phyloP scores from a whole-genome alignment of 257 asterid genomes.

The Scutellaria minor region DNA sequence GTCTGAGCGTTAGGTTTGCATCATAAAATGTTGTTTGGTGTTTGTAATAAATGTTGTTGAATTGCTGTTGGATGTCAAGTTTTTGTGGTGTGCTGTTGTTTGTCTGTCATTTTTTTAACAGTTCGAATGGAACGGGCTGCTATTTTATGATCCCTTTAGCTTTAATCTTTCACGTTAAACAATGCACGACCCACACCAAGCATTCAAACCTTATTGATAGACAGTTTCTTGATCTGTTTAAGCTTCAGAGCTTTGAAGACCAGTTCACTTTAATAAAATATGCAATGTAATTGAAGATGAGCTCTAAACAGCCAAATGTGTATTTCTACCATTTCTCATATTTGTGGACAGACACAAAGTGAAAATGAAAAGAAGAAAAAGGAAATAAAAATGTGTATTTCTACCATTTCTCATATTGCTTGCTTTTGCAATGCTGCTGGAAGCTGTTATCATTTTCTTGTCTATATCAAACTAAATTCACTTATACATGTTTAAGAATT shows the following conservation, averaged over 20 bases:
- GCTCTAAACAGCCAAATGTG: not conserved
- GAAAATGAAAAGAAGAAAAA: not conserved
- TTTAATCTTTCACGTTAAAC: not conserved
- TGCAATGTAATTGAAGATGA: not conserved
- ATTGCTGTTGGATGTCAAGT: not conserved
- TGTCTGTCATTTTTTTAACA: not conserved
- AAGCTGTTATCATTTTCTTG: not conserved
- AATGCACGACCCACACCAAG: not conserved
- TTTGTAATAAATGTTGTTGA: not conserved
- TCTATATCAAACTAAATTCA: not conserved
- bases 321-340: not conserved
- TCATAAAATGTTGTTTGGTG: not conserved
- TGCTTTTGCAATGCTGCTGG: not conserved
- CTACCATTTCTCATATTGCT: too few species aligned
- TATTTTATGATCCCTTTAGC: not conserved
- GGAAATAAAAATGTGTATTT: not conserved
- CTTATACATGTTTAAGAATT: not conserved
- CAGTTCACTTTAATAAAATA: not conserved
- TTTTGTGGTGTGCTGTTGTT: not conserved
- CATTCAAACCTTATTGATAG: not conserved
- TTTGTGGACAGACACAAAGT: not conserved
- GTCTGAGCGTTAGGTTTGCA: constrained; percentile 10
- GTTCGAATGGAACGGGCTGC: not conserved
- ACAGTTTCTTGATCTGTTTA: not conserved
- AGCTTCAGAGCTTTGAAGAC: not conserved